These are phyloP conservation scores for Euphorbia tirucalli DNA, from an alignment of 345 rosid species.

Conservation along the genomic window DNA sequence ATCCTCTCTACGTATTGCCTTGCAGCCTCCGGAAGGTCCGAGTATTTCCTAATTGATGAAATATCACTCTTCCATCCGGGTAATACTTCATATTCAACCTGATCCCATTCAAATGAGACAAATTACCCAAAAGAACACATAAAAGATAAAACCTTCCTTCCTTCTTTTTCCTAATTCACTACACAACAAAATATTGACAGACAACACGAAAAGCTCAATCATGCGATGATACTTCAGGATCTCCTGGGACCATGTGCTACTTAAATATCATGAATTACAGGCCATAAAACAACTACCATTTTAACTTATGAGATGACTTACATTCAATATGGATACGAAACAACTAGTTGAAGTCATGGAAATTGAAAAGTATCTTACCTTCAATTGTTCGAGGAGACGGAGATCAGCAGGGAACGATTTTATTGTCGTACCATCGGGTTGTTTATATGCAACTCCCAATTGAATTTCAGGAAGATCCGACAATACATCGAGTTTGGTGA, in stretches of 20 bases:
- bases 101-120: constrained; percentile 15
- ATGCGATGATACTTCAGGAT: neutral
- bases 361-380: constrained; percentile 37
- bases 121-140: neutral
- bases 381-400: constrained; percentile 66
- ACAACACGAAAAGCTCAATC: too few relatives aligned
- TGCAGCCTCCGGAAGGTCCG: constrained; percentile 86
- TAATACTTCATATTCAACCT: constrained; percentile 91
- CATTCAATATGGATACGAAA: neutral
- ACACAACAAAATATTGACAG: too few relatives aligned
- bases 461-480: constrained; percentile 81
- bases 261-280: neutral
- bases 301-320: neutral
- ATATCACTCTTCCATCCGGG: constrained; percentile 92
- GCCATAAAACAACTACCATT: neutral
- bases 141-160: neutral
- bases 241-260: neutral
- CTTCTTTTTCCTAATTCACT: too few relatives aligned
- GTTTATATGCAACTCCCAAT: constrained; percentile 75
- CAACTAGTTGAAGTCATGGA: neutral
- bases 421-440: constrained; percentile 64
- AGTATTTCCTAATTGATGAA: constrained; percentile 65
- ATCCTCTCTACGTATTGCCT: constrained; percentile 77
- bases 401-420: constrained; percentile 90
- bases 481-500: constrained; percentile 91